Evolutionary conservation across 768 basidiomycete genomes (phyloP), one percentile per base, ranked within the genome.

Genomic region (Scleroderma citrinum): DNA sequence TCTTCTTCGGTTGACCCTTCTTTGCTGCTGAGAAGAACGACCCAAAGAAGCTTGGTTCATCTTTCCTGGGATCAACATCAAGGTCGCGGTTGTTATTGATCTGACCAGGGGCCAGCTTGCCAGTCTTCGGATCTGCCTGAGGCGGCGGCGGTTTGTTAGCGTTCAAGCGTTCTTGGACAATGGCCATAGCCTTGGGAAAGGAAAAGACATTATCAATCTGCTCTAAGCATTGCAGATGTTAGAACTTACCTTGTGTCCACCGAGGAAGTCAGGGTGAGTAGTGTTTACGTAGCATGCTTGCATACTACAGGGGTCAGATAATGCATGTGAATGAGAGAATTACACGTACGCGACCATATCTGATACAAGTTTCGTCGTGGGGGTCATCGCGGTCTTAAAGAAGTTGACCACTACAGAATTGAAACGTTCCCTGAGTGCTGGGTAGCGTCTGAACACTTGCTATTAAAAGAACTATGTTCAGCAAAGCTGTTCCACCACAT

Each of bases 201-300:
- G 32, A 4, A 43, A 7, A 23, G 11, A 42, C n/a, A 21, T n/a
- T 21, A 42, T 42, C 40, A n/a, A n/a, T 23, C 7, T 29, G 26
- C 26, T 8, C 8, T 29, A 4, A 29, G 8, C 24, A n/a, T n/a
- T 53, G 42, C 40, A 16, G 3, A 5, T 6, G 13, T 7, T 13
- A 23, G 19, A 13, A 59, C 61, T 34, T 47, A 77, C 87, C 71
- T 87, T 93, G 72, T 99, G 95, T 20, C 96, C 96, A 53, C 83
- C 89, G 63, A 99, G 80, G 72, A 99, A 98, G 70, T 99, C 96
- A 1, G 96, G 96, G 65, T 99, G 96, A 1, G 95, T 98, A 13
- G 96, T 98, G 72, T 99, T 99, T 60, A 99, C 87, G 65, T 98
- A 99, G 66, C 92, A 95, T 32, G 94, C 92, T 73, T 98, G 95